These are phyloP conservation scores for Marasmius tenuissimus DNA, from an alignment of 1,284 basidiomycete species.

Conservation along the genomic window DNA sequence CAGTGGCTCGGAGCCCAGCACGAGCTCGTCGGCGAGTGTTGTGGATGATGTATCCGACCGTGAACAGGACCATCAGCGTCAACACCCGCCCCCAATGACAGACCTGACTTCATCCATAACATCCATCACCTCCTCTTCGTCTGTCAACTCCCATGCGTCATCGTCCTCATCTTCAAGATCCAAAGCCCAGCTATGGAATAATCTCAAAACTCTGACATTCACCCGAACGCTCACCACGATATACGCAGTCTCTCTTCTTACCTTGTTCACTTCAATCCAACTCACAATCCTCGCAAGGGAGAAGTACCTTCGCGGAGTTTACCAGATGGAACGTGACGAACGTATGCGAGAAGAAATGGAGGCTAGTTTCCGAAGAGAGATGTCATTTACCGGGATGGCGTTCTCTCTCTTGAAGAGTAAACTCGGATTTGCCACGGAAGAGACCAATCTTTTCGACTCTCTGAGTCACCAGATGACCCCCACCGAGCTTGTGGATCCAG, in stretches of 20 bases:
- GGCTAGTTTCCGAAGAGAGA: constrained; percentile 36
- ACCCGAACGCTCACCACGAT: constrained; percentile 84
- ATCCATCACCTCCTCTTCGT: not conserved
- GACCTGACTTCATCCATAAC: constrained; percentile 4
- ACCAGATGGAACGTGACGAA: constrained; percentile 64
- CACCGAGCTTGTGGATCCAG: not conserved
- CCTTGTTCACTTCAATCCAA: constrained; percentile 81
- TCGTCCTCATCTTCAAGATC: constrained; percentile 33
- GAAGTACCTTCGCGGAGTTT: constrained; percentile 76
- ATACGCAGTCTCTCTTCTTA: constrained; percentile 80
- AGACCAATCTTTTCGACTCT: constrained; percentile 1
- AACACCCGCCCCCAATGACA: constrained; percentile 27
- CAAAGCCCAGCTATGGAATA: constrained; percentile 79
- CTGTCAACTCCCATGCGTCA: constrained; percentile 1
- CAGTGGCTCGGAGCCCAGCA: constrained; percentile 20
- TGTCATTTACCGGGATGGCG: constrained; percentile 31
- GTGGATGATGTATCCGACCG: constrained; percentile 25
- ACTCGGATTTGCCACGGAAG: not conserved
- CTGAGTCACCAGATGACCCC: constrained; percentile 12
- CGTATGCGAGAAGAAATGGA: constrained; percentile 46
- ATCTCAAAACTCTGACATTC: constrained; percentile 81
- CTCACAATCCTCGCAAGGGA: constrained; percentile 81
- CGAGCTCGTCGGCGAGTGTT: constrained; percentile 15
- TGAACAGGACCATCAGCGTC: constrained; percentile 23
- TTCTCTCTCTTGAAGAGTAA: constrained; percentile 13